phyloP scores from a whole-genome alignment of 192 early-diverging fungal genomes.

The Diversispora eburnea region DNA sequence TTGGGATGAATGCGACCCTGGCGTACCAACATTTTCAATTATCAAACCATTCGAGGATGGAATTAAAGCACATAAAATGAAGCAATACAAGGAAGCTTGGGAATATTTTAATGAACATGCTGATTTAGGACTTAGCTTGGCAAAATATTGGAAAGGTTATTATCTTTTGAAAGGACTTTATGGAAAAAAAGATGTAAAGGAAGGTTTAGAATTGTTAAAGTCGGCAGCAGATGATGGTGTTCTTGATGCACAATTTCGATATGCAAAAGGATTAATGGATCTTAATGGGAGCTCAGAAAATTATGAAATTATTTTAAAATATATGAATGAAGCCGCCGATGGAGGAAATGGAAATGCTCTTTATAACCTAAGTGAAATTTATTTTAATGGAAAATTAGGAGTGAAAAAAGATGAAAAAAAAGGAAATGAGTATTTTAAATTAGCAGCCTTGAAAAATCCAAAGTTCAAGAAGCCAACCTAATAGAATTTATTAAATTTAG shows the following conservation, averaged over 20 bases:
- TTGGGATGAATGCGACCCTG: neutral
- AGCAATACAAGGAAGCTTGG: neutral
- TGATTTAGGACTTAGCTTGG: neutral
- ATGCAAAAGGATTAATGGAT: neutral
- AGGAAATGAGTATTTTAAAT: neutral
- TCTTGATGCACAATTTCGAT: constrained; percentile 21
- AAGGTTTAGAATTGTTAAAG: neutral
- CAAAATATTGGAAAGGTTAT: constrained; percentile 27
- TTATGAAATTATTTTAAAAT: neutral
- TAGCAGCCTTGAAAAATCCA: constrained; percentile 20
- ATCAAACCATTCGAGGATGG: constrained; percentile 13
- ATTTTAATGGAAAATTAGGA: constrained; percentile 10
- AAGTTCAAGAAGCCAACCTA: too few relatives aligned
- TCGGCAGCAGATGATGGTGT: constrained; percentile 20
- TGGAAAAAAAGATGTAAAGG: neutral
- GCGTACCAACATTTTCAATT: neutral
- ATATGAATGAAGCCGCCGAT: constrained; percentile 16
- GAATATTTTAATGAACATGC: constrained; percentile 22
- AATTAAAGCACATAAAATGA: neutral
- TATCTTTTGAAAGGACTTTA: constrained; percentile 13
- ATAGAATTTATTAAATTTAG: too few relatives aligned
- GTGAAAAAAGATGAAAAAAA: neutral
- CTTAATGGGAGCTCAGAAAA: neutral
- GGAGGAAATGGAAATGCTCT: neutral
- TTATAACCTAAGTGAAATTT: constrained; percentile 4